These are phyloP conservation scores for Baorangia bicolor DNA, from an alignment of 768 basidiomycete genomes.

Conservation along the genomic window DNA sequence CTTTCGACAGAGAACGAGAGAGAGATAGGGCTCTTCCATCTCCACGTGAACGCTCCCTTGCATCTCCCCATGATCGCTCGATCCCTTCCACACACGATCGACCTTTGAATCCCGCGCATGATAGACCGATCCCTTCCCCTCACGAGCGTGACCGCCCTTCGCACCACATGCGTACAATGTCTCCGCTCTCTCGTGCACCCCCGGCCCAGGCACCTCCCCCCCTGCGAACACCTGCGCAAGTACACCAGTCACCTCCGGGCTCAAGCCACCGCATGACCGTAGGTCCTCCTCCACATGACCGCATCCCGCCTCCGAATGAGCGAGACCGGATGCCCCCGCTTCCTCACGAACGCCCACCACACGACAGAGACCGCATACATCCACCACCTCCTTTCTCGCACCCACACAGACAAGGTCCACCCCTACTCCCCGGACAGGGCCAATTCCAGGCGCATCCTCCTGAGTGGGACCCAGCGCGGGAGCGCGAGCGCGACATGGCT, in stretches of 20 bases:
- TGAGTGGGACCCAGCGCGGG: slow-evolving; percentile 27
- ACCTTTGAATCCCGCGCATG: slow-evolving; percentile 20
- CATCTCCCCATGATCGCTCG: slow-evolving; percentile 24
- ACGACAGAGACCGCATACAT: slow-evolving; percentile 30
- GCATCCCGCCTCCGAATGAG: slow-evolving; percentile 21
- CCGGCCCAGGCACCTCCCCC: slow-evolving; percentile 18
- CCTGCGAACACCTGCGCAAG: slow-evolving; percentile 9
- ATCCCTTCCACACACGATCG: slow-evolving; percentile 22
- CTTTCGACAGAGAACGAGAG: slow-evolving; percentile 30
- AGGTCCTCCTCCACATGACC: slow-evolving; percentile 24
- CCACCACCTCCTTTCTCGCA: slow-evolving; percentile 22
- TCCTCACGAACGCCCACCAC: slow-evolving; percentile 23
- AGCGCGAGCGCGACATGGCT: slow-evolving; percentile 24
- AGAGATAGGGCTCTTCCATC: slow-evolving; percentile 24
- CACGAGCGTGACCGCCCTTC: slow-evolving; percentile 26
- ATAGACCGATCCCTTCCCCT: slow-evolving; percentile 23
- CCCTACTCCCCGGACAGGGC: slow-evolving; percentile 30
- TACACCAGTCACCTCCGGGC: slow-evolving; percentile 28
- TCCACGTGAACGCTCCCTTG: slow-evolving; percentile 23
- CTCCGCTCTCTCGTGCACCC: slow-evolving; percentile 21
- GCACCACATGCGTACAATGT: slow-evolving; percentile 25
- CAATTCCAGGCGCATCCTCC: slow-evolving; percentile 31
- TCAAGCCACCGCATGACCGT: slow-evolving; percentile 20
- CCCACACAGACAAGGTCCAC: slow-evolving; percentile 17
- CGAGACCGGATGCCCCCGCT: slow-evolving; percentile 26